A percentile compares a stretch with the other conserved stretches of the same genome.
Evolutionary conservation across 495 filamentous ascomycete species (phyloP).

Genomic region (Margaritispora aquatica): DNA sequence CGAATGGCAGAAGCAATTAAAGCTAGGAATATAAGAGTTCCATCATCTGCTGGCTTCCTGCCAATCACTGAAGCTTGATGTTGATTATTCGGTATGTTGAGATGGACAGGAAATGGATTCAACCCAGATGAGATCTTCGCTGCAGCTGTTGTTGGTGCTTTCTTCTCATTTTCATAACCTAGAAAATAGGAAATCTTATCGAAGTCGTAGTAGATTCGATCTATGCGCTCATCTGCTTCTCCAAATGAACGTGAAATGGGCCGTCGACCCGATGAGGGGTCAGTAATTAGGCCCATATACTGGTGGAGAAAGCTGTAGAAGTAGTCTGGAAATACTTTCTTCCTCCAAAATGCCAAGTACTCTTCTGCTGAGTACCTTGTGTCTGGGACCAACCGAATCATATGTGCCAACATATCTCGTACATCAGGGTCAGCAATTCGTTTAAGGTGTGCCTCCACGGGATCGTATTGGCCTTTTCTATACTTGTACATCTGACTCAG

Average conservation of each 20-base stretch:
- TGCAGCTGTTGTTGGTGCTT: slow-evolving; percentile 21
- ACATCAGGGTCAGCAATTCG: slow-evolving; percentile 86
- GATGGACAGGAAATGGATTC: slow-evolving; percentile 63
- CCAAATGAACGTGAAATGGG: slow-evolving; percentile 59
- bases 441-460: slow-evolving; percentile 66
- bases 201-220: slow-evolving; percentile 87
- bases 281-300: slow-evolving; percentile 94
- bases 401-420: slow-evolving; percentile 80
- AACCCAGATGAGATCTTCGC: slow-evolving; percentile 28
- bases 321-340: slow-evolving; percentile 88
- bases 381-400: slow-evolving; percentile 91
- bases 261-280: slow-evolving; percentile 74
- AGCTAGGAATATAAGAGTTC: slow-evolving; percentile 86
- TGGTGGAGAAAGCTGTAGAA: slow-evolving; percentile 97
- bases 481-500: slow-evolving; percentile 94
- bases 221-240: slow-evolving; percentile 88
- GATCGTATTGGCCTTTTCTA: slow-evolving; percentile 86
- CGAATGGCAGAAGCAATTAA: slow-evolving; percentile 82
- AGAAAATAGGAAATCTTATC: slow-evolving; percentile 96
- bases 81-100: slow-evolving; percentile 83
- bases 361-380: slow-evolving; percentile 90
- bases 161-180: slow-evolving; percentile 52
- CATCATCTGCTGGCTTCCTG: slow-evolving; percentile 60
- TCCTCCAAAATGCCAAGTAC: slow-evolving; percentile 86
- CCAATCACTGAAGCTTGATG: slow-evolving; percentile 44